Base-by-base conservation (phyloP, 805 yeast species). In the Priceomyces haplophilus region DNA sequence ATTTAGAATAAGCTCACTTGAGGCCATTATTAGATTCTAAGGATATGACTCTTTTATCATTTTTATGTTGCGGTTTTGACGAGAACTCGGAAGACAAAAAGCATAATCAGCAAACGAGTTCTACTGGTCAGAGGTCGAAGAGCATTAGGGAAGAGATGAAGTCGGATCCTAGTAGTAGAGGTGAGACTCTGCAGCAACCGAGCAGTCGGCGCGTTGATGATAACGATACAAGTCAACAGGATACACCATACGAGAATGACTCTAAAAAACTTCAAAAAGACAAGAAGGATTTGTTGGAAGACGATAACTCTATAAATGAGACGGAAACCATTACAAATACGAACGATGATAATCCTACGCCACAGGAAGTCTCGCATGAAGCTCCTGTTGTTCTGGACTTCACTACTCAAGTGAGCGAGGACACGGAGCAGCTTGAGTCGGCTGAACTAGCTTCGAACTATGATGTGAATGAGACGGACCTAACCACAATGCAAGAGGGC, bases 401-500 rank as follows among this genome's bases (percentile, higher is more conserved):
- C 27, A 34, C 17, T 31, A 38, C 43, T 11, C 37, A 43, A 15
- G 37, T 19, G 27, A 42, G 21, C 13, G 29, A 24, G 15, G 50
- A 46, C 19, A 20, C 41, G 18, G 43, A 45, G 36, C 36, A 36
- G 8, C 15, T 36, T 6, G 48, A 45, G 7, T 31, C 39, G 3
- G 15, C 23, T 15, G 39, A 36, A 25, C 17, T n/a, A 23, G 25
- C 24, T 8, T 10, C 30, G n/a, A 18, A 36, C 13, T 23, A 10
- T 11, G 43, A 42, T 11, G 42, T 35, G 13, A 36, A 37, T 33
- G 53, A 48, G 21, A 54, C 56, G 46, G 89, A 83, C 59, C 63
- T 85, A 49, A 72, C 85, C 3, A 73, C 72, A 54, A 66, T 85
- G 41, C 90, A 84, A 62, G 82, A 82, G 17, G 90, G 83, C 34